phyloP scores from a whole-genome alignment of 768 basidiomycete genomes.

The Pholiota conissans region DNA sequence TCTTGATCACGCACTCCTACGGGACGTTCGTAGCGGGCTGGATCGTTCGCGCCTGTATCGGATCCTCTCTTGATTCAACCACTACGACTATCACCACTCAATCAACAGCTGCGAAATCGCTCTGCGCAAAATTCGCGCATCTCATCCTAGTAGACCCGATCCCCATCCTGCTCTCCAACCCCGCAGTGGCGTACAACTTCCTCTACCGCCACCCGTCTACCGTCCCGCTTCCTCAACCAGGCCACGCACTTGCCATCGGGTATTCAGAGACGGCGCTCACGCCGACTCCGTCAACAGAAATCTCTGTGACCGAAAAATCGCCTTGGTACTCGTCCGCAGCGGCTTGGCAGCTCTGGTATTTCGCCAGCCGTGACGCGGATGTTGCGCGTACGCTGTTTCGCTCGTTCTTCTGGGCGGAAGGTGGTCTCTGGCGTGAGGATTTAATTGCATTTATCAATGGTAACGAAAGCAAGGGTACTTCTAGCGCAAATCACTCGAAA shows the following conservation, averaged over 20 bases:
- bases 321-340: slow-evolving; percentile 29
- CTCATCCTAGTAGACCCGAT: slow-evolving; percentile 64
- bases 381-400: slow-evolving; percentile 57
- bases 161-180: slow-evolving; percentile 61
- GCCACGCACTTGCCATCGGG: slow-evolving; percentile 1
- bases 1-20: slow-evolving; percentile 59
- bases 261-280: neutral
- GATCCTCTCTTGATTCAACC: slow-evolving; percentile 5
- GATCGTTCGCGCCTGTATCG: slow-evolving; percentile 41
- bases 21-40: slow-evolving; percentile 59
- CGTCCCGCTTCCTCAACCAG: slow-evolving; percentile 10
- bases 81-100: neutral
- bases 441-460: slow-evolving; percentile 29
- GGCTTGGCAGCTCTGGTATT: slow-evolving; percentile 72
- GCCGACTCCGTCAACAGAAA: neutral
- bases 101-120: slow-evolving; percentile 5
- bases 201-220: slow-evolving; percentile 47
- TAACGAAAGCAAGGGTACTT: neutral
- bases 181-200: slow-evolving; percentile 65
- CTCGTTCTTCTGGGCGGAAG: slow-evolving; percentile 69
- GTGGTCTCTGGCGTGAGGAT: slow-evolving; percentile 60
- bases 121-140: slow-evolving; percentile 38
- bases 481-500: neutral
- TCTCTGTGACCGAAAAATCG: neutral
- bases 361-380: slow-evolving; percentile 63